phyloP scores from a whole-genome alignment of 2,329 filamentous ascomycete genomes.

The Albophoma yamanashiensis region DNA sequence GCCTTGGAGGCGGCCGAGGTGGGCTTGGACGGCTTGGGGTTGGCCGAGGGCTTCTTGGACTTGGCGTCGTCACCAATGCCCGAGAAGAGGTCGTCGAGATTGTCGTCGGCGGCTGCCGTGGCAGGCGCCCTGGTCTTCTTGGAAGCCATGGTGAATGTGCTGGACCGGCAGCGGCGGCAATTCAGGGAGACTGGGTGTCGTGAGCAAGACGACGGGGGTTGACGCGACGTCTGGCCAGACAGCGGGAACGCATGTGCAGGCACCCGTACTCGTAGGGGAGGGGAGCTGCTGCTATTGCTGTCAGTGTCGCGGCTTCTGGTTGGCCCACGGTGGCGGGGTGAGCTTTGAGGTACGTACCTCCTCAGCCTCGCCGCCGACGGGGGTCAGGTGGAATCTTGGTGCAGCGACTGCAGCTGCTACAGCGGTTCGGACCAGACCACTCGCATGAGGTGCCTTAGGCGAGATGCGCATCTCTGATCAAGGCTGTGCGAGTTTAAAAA shows the following conservation, averaged over 20 bases:
- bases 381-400: background rate
- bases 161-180: background rate
- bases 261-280: background rate
- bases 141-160: constrained; percentile 38
- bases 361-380: background rate
- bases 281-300: background rate
- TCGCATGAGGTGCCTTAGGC: background rate
- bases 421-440: background rate
- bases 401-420: background rate
- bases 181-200: background rate
- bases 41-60: constrained; percentile 33
- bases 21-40: constrained; percentile 30
- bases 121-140: constrained; percentile 46
- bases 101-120: constrained; percentile 43
- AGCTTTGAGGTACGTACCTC: background rate
- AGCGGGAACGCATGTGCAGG: background rate
- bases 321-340: background rate
- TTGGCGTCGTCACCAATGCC: constrained; percentile 45
- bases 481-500: background rate
- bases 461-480: background rate
- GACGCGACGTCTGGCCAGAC: background rate
- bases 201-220: background rate
- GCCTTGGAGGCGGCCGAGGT: constrained; percentile 31
- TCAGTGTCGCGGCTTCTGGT: background rate
- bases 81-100: constrained; percentile 55